Base-by-base conservation (phyloP, 371 early-diverging fungal genomes). In the Apophysomyces trapeziformis region DNA sequence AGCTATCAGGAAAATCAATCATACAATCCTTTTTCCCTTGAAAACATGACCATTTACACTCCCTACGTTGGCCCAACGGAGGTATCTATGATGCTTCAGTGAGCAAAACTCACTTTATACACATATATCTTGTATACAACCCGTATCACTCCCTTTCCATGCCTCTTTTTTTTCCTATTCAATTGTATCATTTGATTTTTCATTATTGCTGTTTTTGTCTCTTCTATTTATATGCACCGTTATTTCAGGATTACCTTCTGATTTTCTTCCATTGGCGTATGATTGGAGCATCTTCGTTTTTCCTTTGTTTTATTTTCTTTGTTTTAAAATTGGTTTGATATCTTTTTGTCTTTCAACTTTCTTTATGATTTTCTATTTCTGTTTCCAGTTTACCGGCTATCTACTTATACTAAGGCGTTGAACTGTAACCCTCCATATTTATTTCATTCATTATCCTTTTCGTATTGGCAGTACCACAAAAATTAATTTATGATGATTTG, bases 31-130 rank as follows among this genome's bases (percentile, higher is more conserved):
- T 50, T 21, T 26, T 18, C 21, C 21, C 16, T 50, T 21, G 54
- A 50, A 16, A 50, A 7, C 54, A 50, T 26, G 7, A 26, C 11
- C 7, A 5, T 26, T 11, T 67, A 61, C 58, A 43, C 67, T 37
- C 64, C 67, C 7, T 70, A 60, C 37, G 57, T 68, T 41, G 57
- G 61, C 14, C 63, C 71, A 9, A 60, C n/a, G 14, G 71, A 70
- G n/a, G 46, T 70, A 11, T 45, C 67, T 16, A 64, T 63, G 63
- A 32, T 56, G 35, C 57, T 47, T 35, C n/a, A 60, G 21, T 58
- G 16, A 59, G 38, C 38, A 26, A 47, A 4, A n/a, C 56, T 11
- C 16, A 14, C 13, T 44, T 54, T 37, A 50, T 1, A 7, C 1
- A 9, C n/a, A 26, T 5, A 50, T 21, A 7, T 8, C 46, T 50